These are phyloP conservation scores for Bipolaris victoriae DNA, from an alignment of 2,329 filamentous ascomycete species.

Conservation along the genomic window DNA sequence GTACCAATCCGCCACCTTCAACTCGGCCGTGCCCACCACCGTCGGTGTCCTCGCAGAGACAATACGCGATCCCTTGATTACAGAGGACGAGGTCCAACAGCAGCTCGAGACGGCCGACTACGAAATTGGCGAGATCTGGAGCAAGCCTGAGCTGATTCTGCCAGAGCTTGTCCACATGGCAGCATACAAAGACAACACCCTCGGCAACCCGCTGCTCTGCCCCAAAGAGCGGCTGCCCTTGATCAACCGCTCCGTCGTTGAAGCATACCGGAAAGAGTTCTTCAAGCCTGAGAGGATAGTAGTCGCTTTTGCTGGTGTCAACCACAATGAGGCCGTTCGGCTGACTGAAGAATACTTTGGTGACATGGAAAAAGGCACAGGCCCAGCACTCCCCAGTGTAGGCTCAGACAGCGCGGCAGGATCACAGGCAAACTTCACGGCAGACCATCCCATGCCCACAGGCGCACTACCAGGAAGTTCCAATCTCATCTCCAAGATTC, in stretches of 20 bases:
- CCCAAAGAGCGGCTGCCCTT: slow-evolving; percentile 78
- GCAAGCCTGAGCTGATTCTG: slow-evolving; percentile 92
- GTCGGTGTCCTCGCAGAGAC: slow-evolving; percentile 90
- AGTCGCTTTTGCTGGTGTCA: slow-evolving; percentile 90
- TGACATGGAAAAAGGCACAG: slow-evolving; percentile 72
- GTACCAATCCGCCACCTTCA: slow-evolving; percentile 99
- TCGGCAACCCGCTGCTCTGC: slow-evolving; percentile 91
- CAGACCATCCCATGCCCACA: slow-evolving; percentile 44
- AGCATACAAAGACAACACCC: slow-evolving; percentile 92
- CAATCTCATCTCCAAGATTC: slow-evolving; percentile 78
- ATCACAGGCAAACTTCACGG: slow-evolving; percentile 55
- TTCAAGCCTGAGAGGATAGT: slow-evolving; percentile 92
- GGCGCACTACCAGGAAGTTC: slow-evolving; percentile 60
- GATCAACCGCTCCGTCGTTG: slow-evolving; percentile 76
- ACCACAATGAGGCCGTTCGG: slow-evolving; percentile 78
- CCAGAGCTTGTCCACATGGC: slow-evolving; percentile 95
- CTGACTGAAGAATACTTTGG: slow-evolving; percentile 88
- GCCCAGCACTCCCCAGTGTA: slow-evolving; percentile 50
- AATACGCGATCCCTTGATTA: slow-evolving; percentile 83
- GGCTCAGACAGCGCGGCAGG: slow-evolving; percentile 31
- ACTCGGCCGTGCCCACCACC: slow-evolving; percentile 82
- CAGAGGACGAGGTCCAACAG: slow-evolving; percentile 81
- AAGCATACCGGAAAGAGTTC: slow-evolving; percentile 80
- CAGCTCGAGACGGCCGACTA: slow-evolving; percentile 93
- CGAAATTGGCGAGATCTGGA: slow-evolving; percentile 97